These are phyloP conservation scores for Sarcocystis neurona DNA, from an alignment of 169 alveolate species.

Conservation along the genomic window DNA sequence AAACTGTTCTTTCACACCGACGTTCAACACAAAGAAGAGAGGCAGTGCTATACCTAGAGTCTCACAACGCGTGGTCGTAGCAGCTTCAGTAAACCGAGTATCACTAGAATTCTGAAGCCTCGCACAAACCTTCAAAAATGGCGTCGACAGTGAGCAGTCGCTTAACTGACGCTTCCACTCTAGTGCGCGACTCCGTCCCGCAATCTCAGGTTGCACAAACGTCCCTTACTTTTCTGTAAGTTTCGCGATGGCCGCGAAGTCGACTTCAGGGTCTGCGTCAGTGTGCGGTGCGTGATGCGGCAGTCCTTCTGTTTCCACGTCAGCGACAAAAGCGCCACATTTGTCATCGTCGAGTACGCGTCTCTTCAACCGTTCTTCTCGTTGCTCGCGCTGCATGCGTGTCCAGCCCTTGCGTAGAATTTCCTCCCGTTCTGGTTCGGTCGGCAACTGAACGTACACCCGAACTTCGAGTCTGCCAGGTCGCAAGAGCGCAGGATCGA, in stretches of 20 bases:
- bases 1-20: too few relatives aligned
- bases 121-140: background rate
- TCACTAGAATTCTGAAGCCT: background rate
- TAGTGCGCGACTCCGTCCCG: too few relatives aligned
- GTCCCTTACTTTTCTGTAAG: conserved; percentile 16
- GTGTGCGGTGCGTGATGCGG: conserved; percentile 35
- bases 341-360: background rate
- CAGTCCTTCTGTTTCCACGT: background rate
- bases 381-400: conserved; percentile 82
- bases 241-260: conserved; percentile 74
- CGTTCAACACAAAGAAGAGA: too few relatives aligned
- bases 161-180: too few relatives aligned
- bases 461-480: conserved; percentile 96
- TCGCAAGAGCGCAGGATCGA: conserved; percentile 99
- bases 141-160: background rate
- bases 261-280: conserved; percentile 10
- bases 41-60: too few relatives aligned
- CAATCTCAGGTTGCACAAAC: too few relatives aligned
- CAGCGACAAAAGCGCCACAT: background rate
- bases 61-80: background rate
- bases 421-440: conserved; percentile 87
- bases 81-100: conserved; percentile 16
- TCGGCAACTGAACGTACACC: conserved; percentile 97
- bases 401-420: conserved; percentile 87
- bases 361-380: conserved; percentile 66